These are phyloP conservation scores for Trichoderma sp. DNA, from an alignment of 2,329 filamentous ascomycete species.

Conservation along the genomic window DNA sequence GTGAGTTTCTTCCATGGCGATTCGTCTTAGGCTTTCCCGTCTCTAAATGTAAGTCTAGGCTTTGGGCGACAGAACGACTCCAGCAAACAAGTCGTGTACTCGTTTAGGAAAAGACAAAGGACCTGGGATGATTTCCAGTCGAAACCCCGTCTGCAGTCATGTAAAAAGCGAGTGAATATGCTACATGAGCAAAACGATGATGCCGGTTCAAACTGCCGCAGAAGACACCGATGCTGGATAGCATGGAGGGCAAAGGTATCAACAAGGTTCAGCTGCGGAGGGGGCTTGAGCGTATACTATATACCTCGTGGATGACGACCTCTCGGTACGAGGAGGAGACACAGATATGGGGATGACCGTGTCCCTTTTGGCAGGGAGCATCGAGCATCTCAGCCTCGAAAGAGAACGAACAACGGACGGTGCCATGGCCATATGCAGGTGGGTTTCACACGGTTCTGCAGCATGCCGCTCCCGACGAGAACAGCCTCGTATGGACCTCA, in stretches of 20 bases:
- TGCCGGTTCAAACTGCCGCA: neutral
- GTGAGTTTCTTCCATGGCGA: neutral
- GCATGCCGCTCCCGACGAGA: constrained; percentile 42
- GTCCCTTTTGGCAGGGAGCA: neutral
- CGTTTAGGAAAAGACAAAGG: neutral
- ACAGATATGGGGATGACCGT: constrained; percentile 11
- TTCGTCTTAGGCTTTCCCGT: neutral
- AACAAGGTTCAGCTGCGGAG: neutral
- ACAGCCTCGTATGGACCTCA: constrained; percentile 42
- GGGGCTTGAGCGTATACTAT: neutral
- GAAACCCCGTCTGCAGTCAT: neutral
- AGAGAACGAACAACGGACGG: constrained; percentile 3
- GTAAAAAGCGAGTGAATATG: neutral
- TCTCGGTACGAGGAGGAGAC: neutral
- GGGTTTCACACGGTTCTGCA: constrained; percentile 38
- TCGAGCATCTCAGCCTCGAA: constrained; percentile 5
- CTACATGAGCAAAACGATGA: neutral
- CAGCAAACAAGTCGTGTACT: neutral
- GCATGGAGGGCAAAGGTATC: neutral
- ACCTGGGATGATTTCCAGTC: neutral
- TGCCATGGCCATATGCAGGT: constrained; percentile 5
- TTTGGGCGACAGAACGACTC: neutral
- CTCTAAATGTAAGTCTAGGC: neutral
- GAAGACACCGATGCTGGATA: neutral
- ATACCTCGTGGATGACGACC: neutral